A percentile compares a stretch with the other conserved stretches of the same genome.
Conservation (phyloP, 352 stramenopile species). For the Globisporangium irregulare region DNA sequence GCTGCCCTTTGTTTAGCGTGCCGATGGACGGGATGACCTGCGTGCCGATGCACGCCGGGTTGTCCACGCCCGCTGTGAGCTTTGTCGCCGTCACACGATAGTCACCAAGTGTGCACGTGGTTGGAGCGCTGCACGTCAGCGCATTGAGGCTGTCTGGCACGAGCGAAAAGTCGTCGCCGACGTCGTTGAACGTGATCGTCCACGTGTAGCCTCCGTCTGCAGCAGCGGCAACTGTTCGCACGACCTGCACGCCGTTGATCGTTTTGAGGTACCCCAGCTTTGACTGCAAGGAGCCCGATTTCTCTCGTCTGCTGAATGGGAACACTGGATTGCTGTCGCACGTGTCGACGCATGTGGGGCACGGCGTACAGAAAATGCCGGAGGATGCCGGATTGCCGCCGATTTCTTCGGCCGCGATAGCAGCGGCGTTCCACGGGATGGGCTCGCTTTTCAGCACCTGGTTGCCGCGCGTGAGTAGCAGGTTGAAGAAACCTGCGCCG, state of each 20-base stretch:
- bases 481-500: constrained; percentile 48
- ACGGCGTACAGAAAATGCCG: constrained; percentile 63
- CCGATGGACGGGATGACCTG: constrained; percentile 68
- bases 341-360: constrained; percentile 31
- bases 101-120: constrained; percentile 22
- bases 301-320: constrained; percentile 32
- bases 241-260: constrained; percentile 71
- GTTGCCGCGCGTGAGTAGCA: constrained; percentile 53
- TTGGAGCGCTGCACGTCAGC: constrained; percentile 21
- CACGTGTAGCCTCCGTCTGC: constrained; percentile 74
- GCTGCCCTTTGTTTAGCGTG: constrained; percentile 83
- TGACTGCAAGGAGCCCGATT: constrained; percentile 69
- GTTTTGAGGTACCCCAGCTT: constrained; percentile 54
- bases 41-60: constrained; percentile 70
- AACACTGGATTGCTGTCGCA: constrained; percentile 25
- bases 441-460: constrained; percentile 51
- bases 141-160: constrained; percentile 20
- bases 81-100: constrained; percentile 57
- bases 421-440: constrained; percentile 93
- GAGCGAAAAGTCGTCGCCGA: constrained; percentile 77
- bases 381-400: constrained; percentile 41
- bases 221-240: constrained; percentile 42
- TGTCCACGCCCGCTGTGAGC: constrained; percentile 67
- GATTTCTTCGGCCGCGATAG: constrained; percentile 75
- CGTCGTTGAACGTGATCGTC: constrained; percentile 90